Percentiles rank a stretch among this genome's conserved stretches.
These are phyloP conservation scores for Lentinus tigrinus DNA, from an alignment of 768 basidiomycete genomes.

Conservation along the genomic window DNA sequence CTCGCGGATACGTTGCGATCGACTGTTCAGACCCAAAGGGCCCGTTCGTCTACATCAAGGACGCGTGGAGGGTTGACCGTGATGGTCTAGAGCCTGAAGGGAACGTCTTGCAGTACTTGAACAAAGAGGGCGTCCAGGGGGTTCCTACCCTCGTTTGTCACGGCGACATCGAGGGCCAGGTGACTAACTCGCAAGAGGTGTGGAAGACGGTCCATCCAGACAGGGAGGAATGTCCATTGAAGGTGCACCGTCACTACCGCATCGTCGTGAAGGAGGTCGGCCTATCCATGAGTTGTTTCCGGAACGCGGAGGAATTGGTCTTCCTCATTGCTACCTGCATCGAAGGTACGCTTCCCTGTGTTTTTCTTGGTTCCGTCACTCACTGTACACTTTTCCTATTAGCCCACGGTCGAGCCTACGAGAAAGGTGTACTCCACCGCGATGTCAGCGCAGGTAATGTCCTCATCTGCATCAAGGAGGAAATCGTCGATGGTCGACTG, in stretches of 20 bases:
- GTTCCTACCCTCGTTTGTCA: constrained; percentile 4
- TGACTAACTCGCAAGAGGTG: background rate
- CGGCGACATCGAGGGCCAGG: background rate
- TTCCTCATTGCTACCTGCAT: background rate
- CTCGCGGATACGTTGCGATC: constrained; percentile 8
- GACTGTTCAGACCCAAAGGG: background rate
- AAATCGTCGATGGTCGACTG: background rate
- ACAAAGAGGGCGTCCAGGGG: background rate
- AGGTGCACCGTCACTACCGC: constrained; percentile 10
- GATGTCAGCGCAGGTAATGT: constrained; percentile 12
- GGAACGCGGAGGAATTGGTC: background rate
- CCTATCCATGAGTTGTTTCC: background rate
- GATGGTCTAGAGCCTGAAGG: background rate
- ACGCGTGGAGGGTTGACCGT: background rate
- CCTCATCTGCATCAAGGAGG: background rate
- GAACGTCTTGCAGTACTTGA: background rate
- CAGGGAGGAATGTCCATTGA: background rate
- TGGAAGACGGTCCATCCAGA: background rate
- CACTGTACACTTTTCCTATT: background rate
- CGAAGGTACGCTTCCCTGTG: background rate
- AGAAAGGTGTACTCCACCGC: background rate
- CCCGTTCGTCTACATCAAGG: constrained; percentile 6
- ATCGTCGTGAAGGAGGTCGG: constrained; percentile 9
- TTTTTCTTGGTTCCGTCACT: background rate
- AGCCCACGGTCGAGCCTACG: background rate